Percentiles rank a stretch among this genome's conserved stretches.
phyloP scores from a whole-genome alignment of 192 early-diverging fungal species.

The Coemansia sp. region DNA sequence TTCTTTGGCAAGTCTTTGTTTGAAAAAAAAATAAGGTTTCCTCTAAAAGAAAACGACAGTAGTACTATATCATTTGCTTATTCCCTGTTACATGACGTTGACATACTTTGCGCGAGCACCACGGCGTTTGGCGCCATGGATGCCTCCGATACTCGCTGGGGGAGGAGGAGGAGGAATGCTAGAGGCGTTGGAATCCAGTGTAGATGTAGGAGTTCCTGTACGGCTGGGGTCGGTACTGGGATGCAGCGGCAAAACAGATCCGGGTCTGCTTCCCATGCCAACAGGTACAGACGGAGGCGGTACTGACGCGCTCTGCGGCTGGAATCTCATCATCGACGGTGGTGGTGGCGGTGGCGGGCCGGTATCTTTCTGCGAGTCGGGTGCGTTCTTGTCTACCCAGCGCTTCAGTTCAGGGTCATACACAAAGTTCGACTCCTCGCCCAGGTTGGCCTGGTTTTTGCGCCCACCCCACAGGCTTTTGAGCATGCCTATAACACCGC shows the following conservation, averaged over 20 bases:
- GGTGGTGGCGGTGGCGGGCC: constrained; percentile 45
- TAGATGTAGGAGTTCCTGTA: constrained; percentile 25
- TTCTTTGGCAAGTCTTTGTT: not conserved
- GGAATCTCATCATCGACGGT: constrained; percentile 39
- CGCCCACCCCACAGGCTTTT: constrained; percentile 53
- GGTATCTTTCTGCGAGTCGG: constrained; percentile 24
- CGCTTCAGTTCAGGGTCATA: constrained; percentile 83
- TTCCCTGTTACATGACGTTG: constrained; percentile 44
- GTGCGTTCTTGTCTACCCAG: constrained; percentile 70
- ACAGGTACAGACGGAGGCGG: constrained; percentile 4
- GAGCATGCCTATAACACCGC: constrained; percentile 50
- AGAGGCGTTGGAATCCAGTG: constrained; percentile 7
- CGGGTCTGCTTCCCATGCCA: constrained; percentile 4
- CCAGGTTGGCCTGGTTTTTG: constrained; percentile 78
- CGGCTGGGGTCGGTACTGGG: constrained; percentile 35
- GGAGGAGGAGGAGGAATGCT: constrained; percentile 10
- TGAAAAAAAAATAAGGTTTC: not conserved
- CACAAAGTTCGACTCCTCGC: constrained; percentile 77
- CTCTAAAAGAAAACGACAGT: not conserved
- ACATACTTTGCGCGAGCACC: constrained; percentile 55
- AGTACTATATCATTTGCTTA: not conserved
- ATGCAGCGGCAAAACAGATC: constrained; percentile 11
- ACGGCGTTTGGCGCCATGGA: constrained; percentile 30
- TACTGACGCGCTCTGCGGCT: constrained; percentile 26
- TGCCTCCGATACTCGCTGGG: constrained; percentile 16